Percentiles rank a stretch among this genome's conserved stretches.
These are phyloP conservation scores for Teratosphaeria epicoccoides DNA, from an alignment of 2,329 filamentous ascomycete genomes.

Conservation along the genomic window DNA sequence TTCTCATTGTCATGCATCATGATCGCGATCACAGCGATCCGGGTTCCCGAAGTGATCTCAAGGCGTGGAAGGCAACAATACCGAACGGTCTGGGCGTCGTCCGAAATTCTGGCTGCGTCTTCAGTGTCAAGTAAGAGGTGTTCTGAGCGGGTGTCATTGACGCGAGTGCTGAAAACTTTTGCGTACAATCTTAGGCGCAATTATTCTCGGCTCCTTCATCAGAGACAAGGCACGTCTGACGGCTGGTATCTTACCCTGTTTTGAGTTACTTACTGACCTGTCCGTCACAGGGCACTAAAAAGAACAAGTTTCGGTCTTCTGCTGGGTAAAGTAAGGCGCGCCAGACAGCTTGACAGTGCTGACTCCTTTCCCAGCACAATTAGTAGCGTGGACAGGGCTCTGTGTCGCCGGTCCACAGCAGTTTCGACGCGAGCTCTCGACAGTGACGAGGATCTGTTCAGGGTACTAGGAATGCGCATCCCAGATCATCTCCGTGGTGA, in stretches of 20 bases:
- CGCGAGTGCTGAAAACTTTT: not conserved
- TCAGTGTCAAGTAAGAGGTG: slow-evolving; percentile 57
- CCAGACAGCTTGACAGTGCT: not conserved
- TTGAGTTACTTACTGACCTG: too few relatives aligned
- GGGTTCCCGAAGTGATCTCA: slow-evolving; percentile 66
- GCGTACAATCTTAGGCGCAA: slow-evolving; percentile 31
- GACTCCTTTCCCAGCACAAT: not conserved
- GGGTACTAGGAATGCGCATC: slow-evolving; percentile 61
- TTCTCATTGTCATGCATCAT: slow-evolving; percentile 78
- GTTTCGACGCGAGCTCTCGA: slow-evolving; percentile 61
- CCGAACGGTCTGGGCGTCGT: slow-evolving; percentile 76
- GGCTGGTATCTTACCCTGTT: too few relatives aligned
- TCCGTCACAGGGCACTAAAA: slow-evolving; percentile 57
- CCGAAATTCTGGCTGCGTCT: slow-evolving; percentile 83
- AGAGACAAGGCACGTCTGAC: too few relatives aligned
- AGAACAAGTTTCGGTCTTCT: slow-evolving; percentile 52
- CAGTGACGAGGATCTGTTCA: slow-evolving; percentile 82
- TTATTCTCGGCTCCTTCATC: slow-evolving; percentile 87
- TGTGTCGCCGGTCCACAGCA: slow-evolving; percentile 51
- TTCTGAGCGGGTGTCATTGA: not conserved
- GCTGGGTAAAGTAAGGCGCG: not conserved
- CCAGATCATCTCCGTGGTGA: slow-evolving; percentile 37
- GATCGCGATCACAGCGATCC: slow-evolving; percentile 67
- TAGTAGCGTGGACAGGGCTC: slow-evolving; percentile 41
- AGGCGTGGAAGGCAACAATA: slow-evolving; percentile 68